Percentiles rank a stretch among this genome's conserved stretches.
phyloP scores from a whole-genome alignment of 2,329 filamentous ascomycete genomes.

The Colletotrichum sp. region DNA sequence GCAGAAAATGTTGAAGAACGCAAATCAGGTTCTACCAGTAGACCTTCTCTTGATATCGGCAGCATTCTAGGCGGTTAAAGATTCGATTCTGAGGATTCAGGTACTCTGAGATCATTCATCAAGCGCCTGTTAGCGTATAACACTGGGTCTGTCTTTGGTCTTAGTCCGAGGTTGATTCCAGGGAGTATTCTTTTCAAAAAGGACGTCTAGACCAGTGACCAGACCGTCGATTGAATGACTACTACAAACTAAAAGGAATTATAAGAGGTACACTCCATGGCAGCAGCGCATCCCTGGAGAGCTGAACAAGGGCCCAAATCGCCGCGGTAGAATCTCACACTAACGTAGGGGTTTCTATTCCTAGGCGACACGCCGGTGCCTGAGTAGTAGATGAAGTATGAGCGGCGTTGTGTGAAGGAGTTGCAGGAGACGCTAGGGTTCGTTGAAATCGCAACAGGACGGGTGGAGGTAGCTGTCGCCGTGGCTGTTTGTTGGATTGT shows the following conservation, averaged over 20 bases:
- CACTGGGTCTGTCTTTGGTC: neutral
- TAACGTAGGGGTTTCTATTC: neutral
- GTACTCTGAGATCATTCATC: neutral
- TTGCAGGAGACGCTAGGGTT: neutral
- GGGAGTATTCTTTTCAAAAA: neutral
- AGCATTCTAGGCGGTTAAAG: rapidly evolving
- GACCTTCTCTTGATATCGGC: neutral
- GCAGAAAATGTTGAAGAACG: neutral
- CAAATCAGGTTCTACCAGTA: neutral
- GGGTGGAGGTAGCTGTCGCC: neutral
- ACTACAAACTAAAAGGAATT: neutral
- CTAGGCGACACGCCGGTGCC: neutral
- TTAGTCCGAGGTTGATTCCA: neutral
- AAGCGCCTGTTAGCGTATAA: neutral
- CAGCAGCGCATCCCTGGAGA: neutral
- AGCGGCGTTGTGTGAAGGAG: neutral
- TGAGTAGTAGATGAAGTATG: neutral
- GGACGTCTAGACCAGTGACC: neutral
- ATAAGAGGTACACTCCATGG: neutral
- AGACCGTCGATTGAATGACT: no score
- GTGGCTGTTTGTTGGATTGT: neutral
- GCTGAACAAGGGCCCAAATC: neutral
- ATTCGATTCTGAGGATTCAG: rapidly evolving
- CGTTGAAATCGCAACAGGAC: neutral
- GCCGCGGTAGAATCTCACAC: neutral